These are phyloP conservation scores for Pythium myriotylum DNA, from an alignment of 352 stramenopile species.

Conservation along the genomic window DNA sequence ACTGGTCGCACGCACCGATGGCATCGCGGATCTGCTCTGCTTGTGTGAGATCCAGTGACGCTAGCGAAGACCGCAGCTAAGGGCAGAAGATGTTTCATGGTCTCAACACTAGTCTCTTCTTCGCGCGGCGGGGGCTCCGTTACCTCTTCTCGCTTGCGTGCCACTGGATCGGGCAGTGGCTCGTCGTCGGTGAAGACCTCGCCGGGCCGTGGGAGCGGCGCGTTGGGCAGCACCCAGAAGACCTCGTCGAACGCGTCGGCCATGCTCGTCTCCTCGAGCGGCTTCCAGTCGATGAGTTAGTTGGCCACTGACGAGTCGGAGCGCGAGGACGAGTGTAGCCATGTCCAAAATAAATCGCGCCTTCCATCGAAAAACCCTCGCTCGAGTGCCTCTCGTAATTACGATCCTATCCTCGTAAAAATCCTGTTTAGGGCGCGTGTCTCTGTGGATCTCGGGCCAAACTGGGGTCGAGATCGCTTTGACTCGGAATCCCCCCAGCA, in stretches of 20 bases:
- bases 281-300: too few species aligned
- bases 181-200: slow-evolving; percentile 9
- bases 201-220: slow-evolving; percentile 24
- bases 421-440: slow-evolving; percentile 8
- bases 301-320: too few species aligned
- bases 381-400: slow-evolving; percentile 10
- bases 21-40: slow-evolving; percentile 10
- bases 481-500: neutral
- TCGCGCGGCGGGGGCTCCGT: neutral
- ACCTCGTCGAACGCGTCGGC: slow-evolving; percentile 32
- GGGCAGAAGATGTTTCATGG: neutral
- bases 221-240: slow-evolving; percentile 42
- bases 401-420: slow-evolving; percentile 7
- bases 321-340: slow-evolving; percentile 18
- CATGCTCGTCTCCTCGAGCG: slow-evolving; percentile 4
- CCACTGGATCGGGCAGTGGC: slow-evolving; percentile 17
- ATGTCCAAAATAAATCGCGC: slow-evolving; percentile 25
- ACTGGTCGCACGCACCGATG: slow-evolving; percentile 19
- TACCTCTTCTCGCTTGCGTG: slow-evolving; percentile 15
- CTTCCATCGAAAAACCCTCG: too few species aligned
- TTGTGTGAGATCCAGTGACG: slow-evolving; percentile 13
- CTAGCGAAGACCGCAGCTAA: slow-evolving; percentile 9
- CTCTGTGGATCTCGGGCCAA: slow-evolving; percentile 12
- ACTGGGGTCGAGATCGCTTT: neutral
- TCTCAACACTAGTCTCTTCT: neutral